phyloP scores from a whole-genome alignment of 257 asterid genomes.

The Solanum appendiculatum region DNA sequence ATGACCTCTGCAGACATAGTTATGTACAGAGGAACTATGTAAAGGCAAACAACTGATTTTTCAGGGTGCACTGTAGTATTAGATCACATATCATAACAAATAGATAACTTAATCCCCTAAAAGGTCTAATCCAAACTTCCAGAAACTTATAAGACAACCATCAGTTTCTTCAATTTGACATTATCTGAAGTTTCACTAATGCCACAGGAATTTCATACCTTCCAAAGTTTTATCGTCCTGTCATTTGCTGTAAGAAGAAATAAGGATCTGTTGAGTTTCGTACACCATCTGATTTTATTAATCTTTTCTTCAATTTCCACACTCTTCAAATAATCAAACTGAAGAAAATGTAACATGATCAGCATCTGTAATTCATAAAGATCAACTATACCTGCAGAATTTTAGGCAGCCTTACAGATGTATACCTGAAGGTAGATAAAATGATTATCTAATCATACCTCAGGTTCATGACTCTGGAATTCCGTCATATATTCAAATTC shows the following conservation, averaged over 20 bases:
- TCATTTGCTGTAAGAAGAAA: conserved; percentile 65
- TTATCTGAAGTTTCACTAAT: not conserved
- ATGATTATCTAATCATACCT: conserved; percentile 27
- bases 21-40: not conserved
- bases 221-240: conserved; percentile 83
- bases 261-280: conserved; percentile 41
- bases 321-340: conserved; percentile 89
- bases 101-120: not conserved
- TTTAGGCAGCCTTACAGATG: not conserved
- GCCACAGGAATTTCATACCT: conserved; percentile 34
- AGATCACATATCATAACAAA: not conserved
- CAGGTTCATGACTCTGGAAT: conserved; percentile 92
- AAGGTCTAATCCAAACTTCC: not conserved
- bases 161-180: not conserved
- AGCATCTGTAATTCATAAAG: conserved; percentile 1
- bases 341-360: conserved; percentile 14
- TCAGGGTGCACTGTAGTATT: not conserved
- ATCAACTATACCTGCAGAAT: not conserved
- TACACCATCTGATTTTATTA: conserved; percentile 58
- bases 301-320: conserved; percentile 83
- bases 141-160: not conserved
- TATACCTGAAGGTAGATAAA: not conserved
- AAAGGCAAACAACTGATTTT: not conserved
- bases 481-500: conserved; percentile 62
- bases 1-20: not conserved